Evolutionary conservation across 768 basidiomycete genomes (phyloP).

Genomic region (Leccinum subtestaceum): DNA sequence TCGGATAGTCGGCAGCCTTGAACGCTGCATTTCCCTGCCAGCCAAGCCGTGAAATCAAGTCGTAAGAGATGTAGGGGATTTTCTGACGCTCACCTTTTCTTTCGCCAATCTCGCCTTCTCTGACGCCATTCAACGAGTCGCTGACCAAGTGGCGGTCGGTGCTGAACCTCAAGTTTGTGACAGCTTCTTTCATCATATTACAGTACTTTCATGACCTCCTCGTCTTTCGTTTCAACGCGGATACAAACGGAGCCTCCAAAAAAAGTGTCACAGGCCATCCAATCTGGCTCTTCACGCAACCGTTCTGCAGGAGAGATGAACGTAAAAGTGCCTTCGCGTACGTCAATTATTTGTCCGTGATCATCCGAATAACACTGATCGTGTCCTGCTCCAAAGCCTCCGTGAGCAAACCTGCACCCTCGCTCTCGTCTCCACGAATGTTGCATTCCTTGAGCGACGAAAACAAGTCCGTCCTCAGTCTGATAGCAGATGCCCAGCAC

Average conservation of each 20-base stretch:
- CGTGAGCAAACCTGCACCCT: slow-evolving; percentile 54
- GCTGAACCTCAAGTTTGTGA: background rate
- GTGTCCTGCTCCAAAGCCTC: slow-evolving; percentile 42
- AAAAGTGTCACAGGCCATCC: background rate
- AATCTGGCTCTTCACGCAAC: slow-evolving; percentile 6
- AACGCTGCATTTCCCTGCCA: slow-evolving; percentile 83
- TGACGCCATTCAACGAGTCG: slow-evolving; percentile 30
- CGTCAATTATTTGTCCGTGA: slow-evolving; percentile 8
- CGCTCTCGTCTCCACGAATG: slow-evolving; percentile 46
- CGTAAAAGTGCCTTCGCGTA: slow-evolving; percentile 25
- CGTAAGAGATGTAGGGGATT: background rate
- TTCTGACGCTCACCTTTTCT: slow-evolving; percentile 24
- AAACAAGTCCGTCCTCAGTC: slow-evolving; percentile 67
- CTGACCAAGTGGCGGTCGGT: slow-evolving; percentile 5
- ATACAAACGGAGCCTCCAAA: slow-evolving; percentile 1
- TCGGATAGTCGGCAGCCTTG: slow-evolving; percentile 73
- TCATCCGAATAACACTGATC: background rate
- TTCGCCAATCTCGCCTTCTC: slow-evolving; percentile 34
- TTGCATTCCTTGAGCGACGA: slow-evolving; percentile 71
- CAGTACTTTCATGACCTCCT: background rate
- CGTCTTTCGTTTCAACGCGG: background rate
- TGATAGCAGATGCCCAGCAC: slow-evolving; percentile 67
- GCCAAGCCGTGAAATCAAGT: background rate
- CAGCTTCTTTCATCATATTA: background rate
- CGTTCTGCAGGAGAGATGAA: slow-evolving; percentile 4